Base-by-base conservation (phyloP, 1,284 basidiomycete genomes). In the Boletus holoroseus region DNA sequence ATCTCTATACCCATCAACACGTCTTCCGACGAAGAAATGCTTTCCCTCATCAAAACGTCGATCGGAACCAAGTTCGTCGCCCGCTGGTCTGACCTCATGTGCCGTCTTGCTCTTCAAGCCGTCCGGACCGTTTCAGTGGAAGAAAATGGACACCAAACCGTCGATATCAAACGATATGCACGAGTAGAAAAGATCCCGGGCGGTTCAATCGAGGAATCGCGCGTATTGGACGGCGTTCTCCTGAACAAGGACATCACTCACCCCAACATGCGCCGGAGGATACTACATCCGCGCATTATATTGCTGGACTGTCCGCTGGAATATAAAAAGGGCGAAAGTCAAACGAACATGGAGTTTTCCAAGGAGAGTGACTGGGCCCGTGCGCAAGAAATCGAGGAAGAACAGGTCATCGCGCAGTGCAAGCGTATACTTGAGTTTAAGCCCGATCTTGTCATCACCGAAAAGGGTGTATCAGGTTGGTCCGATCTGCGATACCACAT, bases 201-300 rank as follows among this genome's bases (percentile, higher is more conserved):
- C 20, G 95, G 94, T 20, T 94, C 95, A 73, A 98, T 99, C 63
- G 96, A 99, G 73, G 82, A 95, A 55, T 92, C 88, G 58, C 72
- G 75, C 51, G 95, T 99, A 1, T 72, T 99, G 54, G 83, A 81
- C 54, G 94, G 95, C 47, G 88, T 99, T 54, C 94, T 99, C 88
- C 72, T 99, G 65, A 98, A 97, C 83, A 99, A 99, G 78, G 95
- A 99, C 69, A 91, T 99, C 60, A 97, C 94, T 0, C 96, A 99
- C 71, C 94, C 95, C 24, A 89, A 92, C 66, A 99, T 98, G 95
- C 78, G 94, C 54, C 73, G 95, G 55, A 76, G 92, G 59, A 99
- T 98, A 69, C 81, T 80, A 58, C 91, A 93, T 62, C 96, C 95
- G 5, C 75, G 94, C 20, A 90, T 98, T 55, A 75, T 98, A 28